These are phyloP conservation scores for Capronia epimyces DNA, from an alignment of 2,329 filamentous ascomycete genomes.

Conservation along the genomic window DNA sequence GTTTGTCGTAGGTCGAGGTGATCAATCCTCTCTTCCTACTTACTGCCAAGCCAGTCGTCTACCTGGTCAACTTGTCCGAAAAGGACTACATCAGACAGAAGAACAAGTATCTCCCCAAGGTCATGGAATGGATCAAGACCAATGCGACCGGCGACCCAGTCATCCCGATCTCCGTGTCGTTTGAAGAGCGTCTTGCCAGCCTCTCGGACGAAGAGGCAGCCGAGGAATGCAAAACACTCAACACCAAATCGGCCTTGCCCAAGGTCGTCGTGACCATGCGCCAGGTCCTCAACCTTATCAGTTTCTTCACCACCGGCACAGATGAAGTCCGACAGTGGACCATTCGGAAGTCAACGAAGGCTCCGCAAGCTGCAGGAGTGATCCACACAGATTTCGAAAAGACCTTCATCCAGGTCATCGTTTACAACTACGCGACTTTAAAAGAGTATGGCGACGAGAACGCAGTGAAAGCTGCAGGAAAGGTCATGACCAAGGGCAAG, in stretches of 20 bases:
- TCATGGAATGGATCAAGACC: conserved; percentile 92
- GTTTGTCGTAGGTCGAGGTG: conserved; percentile 68
- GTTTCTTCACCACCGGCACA: conserved; percentile 93
- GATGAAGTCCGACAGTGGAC: conserved; percentile 99
- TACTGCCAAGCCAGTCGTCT: conserved; percentile 94
- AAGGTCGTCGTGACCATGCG: conserved; percentile 94
- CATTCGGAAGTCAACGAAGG: conserved; percentile 90
- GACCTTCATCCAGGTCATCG: conserved; percentile 95
- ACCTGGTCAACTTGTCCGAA: conserved; percentile 93
- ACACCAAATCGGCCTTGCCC: conserved; percentile 80
- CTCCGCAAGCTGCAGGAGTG: conserved; percentile 93
- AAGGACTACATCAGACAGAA: conserved; percentile 97
- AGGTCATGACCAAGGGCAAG: conserved; percentile 98
- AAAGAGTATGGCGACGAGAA: conserved; percentile 86
- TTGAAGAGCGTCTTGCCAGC: conserved; percentile 83
- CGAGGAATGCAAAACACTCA: conserved; percentile 78
- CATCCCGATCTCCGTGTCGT: conserved; percentile 85
- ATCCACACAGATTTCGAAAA: conserved; percentile 99
- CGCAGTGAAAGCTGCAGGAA: conserved; percentile 86
- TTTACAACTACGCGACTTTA: conserved; percentile 79
- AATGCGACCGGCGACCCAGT: conserved; percentile 82
- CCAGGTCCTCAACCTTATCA: conserved; percentile 79
- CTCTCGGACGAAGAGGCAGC: conserved; percentile 73
- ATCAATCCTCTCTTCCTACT: conserved; percentile 96
- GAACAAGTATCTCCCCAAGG: conserved; percentile 96